A percentile compares a stretch with the other conserved stretches of the same genome.
Conservation (phyloP, 2,329 filamentous ascomycete species). For the Domatiomyces catenatus region DNA sequence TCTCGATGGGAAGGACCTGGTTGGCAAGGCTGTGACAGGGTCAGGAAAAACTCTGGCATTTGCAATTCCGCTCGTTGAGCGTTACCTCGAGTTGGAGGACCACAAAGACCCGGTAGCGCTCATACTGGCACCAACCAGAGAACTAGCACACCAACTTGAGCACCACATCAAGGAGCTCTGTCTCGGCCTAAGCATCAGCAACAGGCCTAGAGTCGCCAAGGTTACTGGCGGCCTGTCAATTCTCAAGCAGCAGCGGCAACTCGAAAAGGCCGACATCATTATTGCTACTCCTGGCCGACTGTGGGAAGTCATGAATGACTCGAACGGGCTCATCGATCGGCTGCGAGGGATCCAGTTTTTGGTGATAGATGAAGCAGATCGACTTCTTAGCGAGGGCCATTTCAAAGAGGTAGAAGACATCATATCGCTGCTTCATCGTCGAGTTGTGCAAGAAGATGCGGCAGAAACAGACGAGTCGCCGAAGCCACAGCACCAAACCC, state of each 20-base stretch:
- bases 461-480: conserved; percentile 23
- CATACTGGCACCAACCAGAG: conserved; percentile 79
- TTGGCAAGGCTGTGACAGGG: conserved; percentile 90
- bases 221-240: conserved; percentile 84
- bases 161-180: conserved; percentile 68
- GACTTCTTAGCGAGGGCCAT: conserved; percentile 78
- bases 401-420: conserved; percentile 93
- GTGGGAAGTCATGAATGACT: conserved; percentile 82
- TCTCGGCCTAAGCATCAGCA: conserved; percentile 50
- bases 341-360: conserved; percentile 66
- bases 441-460: conserved; percentile 35
- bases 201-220: conserved; percentile 51
- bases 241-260: conserved; percentile 81
- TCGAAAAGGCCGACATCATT: conserved; percentile 78
- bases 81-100: conserved; percentile 33
- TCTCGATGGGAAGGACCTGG: conserved; percentile 68
- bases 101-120: conserved; percentile 47
- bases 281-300: conserved; percentile 81
- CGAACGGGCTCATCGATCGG: conserved; percentile 50
- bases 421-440: conserved; percentile 59
- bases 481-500: conserved; percentile 51
- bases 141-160: conserved; percentile 81
- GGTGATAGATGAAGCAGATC: conserved; percentile 86
- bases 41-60: conserved; percentile 95
- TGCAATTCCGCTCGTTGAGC: conserved; percentile 80